Evolutionary conservation across 495 filamentous ascomycete genomes (phyloP).

Genomic region (Baudoinia panamericana): DNA sequence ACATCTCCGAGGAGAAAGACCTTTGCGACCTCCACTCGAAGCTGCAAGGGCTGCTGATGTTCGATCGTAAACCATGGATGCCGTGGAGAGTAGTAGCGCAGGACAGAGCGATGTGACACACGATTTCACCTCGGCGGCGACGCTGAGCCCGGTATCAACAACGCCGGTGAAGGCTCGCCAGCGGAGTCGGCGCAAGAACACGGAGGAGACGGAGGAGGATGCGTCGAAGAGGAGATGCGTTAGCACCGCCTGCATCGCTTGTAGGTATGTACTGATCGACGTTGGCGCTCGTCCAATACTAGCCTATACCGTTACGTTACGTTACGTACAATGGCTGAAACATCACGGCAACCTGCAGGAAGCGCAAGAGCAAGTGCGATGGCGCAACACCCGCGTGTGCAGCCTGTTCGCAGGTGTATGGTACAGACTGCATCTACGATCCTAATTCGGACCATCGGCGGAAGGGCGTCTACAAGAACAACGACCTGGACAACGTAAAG

Average conservation of each 20-base stretch:
- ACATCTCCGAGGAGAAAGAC: too few species aligned
- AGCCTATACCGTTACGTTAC: background rate
- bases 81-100: too few species aligned
- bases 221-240: conserved; percentile 60
- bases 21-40: too few species aligned
- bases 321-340: background rate
- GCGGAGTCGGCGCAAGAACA: too few species aligned
- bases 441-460: conserved; percentile 89
- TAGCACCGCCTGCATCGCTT: conserved; percentile 18
- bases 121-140: too few species aligned
- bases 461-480: conserved; percentile 93
- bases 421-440: conserved; percentile 87
- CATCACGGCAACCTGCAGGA: conserved; percentile 4
- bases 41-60: too few species aligned
- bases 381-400: conserved; percentile 85
- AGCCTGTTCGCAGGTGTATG: conserved; percentile 88
- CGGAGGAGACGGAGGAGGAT: conserved; percentile 10
- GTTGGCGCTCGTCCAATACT: background rate
- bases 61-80: too few species aligned
- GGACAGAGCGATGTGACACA: too few species aligned
- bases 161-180: too few species aligned
- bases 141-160: too few species aligned
- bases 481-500: conserved; percentile 81
- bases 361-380: conserved; percentile 52
- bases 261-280: conserved; percentile 8